These are phyloP conservation scores for Penicillium oxalicum DNA, from an alignment of 2,329 filamentous ascomycete genomes.

Conservation along the genomic window DNA sequence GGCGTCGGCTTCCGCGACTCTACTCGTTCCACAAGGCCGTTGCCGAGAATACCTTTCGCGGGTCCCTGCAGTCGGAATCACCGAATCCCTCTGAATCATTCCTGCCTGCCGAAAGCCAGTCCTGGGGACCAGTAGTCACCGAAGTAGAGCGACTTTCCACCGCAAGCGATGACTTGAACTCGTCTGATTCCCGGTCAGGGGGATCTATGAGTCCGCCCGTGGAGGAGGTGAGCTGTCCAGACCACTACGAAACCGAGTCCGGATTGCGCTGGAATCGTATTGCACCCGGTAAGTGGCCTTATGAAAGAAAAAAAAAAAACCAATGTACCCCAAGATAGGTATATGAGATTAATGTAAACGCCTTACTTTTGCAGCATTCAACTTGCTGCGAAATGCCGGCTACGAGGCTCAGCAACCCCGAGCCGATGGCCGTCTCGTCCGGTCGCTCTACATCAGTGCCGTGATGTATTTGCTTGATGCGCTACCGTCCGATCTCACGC, in stretches of 20 bases:
- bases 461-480: slow-evolving; percentile 36
- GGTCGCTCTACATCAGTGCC: slow-evolving; percentile 33
- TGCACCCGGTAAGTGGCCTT: slow-evolving; percentile 23
- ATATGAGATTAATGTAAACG: too few relatives aligned
- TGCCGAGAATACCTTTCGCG: slow-evolving; percentile 5
- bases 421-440: slow-evolving; percentile 27
- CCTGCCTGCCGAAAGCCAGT: slow-evolving; percentile 5
- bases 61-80: slow-evolving; percentile 6
- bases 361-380: slow-evolving; percentile 23
- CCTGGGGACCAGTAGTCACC: background rate
- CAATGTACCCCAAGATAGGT: too few relatives aligned
- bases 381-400: slow-evolving; percentile 31
- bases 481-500: slow-evolving; percentile 26
- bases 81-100: slow-evolving; percentile 15
- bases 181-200: slow-evolving; percentile 14
- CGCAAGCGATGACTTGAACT: slow-evolving; percentile 18
- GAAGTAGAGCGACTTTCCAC: slow-evolving; percentile 15
- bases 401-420: slow-evolving; percentile 31
- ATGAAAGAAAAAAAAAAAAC: background rate
- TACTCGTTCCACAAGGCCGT: slow-evolving; percentile 16
- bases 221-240: slow-evolving; percentile 5
- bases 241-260: slow-evolving; percentile 27
- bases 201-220: slow-evolving; percentile 6
- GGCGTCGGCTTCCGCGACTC: slow-evolving; percentile 23
- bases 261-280: slow-evolving; percentile 34